A percentile compares a stretch with the other conserved stretches of the same genome.
Conservation (phyloP, 148 eudicot genomes). For the Chenopodium formosanum region DNA sequence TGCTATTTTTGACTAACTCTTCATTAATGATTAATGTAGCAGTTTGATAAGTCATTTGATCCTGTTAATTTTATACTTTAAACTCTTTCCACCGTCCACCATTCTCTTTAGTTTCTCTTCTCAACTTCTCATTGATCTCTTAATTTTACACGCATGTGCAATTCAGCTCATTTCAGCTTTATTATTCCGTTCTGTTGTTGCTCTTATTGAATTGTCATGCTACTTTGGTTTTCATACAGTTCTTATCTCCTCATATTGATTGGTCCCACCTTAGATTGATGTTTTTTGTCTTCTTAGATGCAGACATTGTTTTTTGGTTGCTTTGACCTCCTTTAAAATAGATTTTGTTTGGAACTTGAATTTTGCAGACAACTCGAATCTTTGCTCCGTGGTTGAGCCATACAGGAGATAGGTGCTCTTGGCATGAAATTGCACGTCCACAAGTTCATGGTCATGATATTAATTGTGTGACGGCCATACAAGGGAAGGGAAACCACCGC, state of each 20-base stretch:
- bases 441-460: conserved; percentile 99
- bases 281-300: neutral
- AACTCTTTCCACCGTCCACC: neutral
- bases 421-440: conserved; percentile 98
- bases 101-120: neutral
- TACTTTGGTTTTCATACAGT: no score
- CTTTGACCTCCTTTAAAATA: neutral
- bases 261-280: neutral
- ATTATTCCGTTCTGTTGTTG: no score
- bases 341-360: neutral
- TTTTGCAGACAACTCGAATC: conserved; percentile 77
- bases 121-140: neutral
- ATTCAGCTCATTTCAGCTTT: no score
- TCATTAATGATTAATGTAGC: neutral
- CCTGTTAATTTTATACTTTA: neutral
- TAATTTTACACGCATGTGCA: neutral
- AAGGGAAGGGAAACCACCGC: conserved; percentile 89
- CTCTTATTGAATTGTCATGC: no score
- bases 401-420: conserved; percentile 39
- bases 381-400: conserved; percentile 70
- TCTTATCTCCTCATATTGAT: neutral
- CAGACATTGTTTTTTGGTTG: neutral
- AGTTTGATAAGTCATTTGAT: neutral
- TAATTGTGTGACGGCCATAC: conserved; percentile 70
- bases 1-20: neutral